Conservation (phyloP, 257 asterid species). For the Cinchona pubescens region DNA sequence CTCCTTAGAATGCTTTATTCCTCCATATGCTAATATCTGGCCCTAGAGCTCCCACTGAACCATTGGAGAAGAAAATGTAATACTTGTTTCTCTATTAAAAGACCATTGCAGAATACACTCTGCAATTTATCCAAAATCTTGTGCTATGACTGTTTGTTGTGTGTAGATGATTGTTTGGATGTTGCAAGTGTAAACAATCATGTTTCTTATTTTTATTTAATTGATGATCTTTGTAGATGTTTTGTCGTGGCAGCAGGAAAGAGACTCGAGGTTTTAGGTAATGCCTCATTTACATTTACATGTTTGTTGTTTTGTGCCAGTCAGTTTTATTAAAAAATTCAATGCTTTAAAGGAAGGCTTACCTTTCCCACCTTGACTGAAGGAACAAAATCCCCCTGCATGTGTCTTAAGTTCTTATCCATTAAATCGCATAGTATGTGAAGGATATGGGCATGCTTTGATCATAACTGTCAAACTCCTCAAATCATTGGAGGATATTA, state of each 20-base stretch:
- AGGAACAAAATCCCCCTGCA: too few species aligned
- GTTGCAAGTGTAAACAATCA: constrained; percentile 5
- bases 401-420: too few species aligned
- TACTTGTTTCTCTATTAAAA: constrained; percentile 2
- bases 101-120: neutral
- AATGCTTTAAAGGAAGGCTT: neutral
- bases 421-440: neutral
- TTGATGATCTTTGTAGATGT: constrained; percentile 50
- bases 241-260: constrained; percentile 94
- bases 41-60: neutral
- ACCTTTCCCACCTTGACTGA: neutral
- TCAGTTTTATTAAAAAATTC: neutral
- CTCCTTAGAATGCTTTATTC: neutral
- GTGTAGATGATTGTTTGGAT: neutral
- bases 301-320: neutral
- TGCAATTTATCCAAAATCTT: neutral
- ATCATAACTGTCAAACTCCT: neutral
- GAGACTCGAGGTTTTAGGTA: constrained; percentile 95
- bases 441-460: neutral
- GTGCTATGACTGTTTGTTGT: neutral
- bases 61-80: neutral
- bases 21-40: neutral
- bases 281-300: constrained; percentile 15
- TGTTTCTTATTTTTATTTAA: constrained; percentile 25
- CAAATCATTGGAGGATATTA: neutral